Evolutionary conservation across 73 alveolate species (phyloP).

Genomic region (Paramecium octaurelia): DNA sequence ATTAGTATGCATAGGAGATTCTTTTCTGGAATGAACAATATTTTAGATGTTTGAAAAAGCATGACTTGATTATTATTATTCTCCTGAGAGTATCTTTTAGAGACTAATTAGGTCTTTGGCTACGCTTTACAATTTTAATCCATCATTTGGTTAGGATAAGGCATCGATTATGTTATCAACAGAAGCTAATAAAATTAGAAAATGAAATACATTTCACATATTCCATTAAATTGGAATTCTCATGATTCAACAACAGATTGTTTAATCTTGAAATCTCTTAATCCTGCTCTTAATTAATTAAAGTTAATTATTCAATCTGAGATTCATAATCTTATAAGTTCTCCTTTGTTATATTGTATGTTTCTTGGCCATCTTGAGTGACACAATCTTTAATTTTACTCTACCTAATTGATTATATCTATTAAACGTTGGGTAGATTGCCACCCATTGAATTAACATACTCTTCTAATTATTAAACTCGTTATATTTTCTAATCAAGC

Average conservation of each 20-base stretch:
- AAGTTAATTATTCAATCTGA: conserved; percentile 17
- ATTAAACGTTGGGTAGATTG: conserved; percentile 57
- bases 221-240: background rate
- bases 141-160: conserved; percentile 31
- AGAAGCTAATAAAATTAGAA: background rate
- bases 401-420: conserved; percentile 41
- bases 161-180: conserved; percentile 40
- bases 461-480: conserved; percentile 68
- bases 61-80: background rate
- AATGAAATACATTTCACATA: conserved; percentile 5
- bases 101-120: conserved; percentile 36
- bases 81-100: background rate
- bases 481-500: conserved; percentile 61
- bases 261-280: background rate
- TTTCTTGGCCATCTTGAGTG: conserved; percentile 46
- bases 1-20: conserved; percentile 13
- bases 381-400: conserved; percentile 34
- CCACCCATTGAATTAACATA: conserved; percentile 42
- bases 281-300: conserved; percentile 16
- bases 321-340: conserved; percentile 50
- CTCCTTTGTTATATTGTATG: conserved; percentile 56
- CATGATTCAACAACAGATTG: background rate
- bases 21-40: conserved; percentile 1
- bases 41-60: background rate
- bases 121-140: background rate